These are phyloP conservation scores for Coemansia sp. DNA, from an alignment of 192 early-diverging fungal species.

Conservation along the genomic window DNA sequence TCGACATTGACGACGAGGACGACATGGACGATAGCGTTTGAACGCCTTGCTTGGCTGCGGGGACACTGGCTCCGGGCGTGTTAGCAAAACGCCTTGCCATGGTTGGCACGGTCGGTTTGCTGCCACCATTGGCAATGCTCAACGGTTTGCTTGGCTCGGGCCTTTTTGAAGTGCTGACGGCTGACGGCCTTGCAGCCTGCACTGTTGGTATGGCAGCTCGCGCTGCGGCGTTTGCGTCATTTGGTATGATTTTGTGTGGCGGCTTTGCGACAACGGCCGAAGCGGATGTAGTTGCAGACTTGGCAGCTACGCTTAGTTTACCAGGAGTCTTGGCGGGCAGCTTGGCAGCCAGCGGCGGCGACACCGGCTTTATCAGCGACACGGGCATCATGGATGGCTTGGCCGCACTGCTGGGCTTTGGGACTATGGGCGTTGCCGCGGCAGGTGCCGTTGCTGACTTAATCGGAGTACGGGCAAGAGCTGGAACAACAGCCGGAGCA, in stretches of 20 bases:
- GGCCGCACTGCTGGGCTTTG: neutral
- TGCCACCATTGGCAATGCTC: no score
- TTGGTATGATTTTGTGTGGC: neutral
- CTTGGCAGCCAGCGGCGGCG: neutral
- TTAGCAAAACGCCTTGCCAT: neutral
- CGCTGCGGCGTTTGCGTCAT: neutral
- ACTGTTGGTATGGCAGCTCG: slow-evolving; percentile 2
- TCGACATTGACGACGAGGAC: neutral
- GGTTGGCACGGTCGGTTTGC: neutral
- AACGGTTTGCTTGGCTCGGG: neutral
- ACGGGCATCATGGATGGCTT: slow-evolving; percentile 16
- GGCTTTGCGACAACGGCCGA: neutral
- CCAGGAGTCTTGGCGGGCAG: neutral
- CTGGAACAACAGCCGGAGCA: neutral
- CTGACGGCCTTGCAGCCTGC: neutral
- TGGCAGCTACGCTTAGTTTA: neutral
- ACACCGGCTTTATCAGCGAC: slow-evolving; percentile 11
- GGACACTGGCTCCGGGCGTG: neutral
- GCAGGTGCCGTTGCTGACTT: neutral
- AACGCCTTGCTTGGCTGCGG: neutral
- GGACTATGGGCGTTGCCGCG: neutral
- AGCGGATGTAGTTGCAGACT: neutral
- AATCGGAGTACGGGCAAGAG: neutral
- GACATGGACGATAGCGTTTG: neutral
- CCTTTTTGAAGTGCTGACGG: neutral